Evolutionary conservation across 805 yeast genomes (phyloP).

Genomic region (Jamesozyma hellenica): DNA sequence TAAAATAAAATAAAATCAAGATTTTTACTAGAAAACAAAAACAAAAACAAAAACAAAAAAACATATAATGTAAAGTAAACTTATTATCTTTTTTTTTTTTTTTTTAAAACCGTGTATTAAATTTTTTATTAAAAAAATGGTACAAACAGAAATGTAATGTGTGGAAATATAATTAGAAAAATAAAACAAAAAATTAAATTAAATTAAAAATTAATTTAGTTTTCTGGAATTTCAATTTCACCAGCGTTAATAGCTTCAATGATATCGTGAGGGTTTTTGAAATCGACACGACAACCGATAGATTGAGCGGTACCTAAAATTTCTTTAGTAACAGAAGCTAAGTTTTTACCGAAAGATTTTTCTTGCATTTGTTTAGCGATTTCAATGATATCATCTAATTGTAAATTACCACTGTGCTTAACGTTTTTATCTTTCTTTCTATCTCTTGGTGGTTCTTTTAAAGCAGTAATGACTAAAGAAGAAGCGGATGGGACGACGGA

Average conservation of each 20-base stretch:
- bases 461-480: constrained; percentile 95
- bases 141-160: constrained; percentile 15
- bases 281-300: constrained; percentile 98
- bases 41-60: no score
- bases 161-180: no score
- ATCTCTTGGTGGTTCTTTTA: constrained; percentile 99
- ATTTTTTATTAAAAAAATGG: constrained; percentile 9
- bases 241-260: constrained; percentile 98
- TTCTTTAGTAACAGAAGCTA: constrained; percentile 96
- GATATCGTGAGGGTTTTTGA: constrained; percentile 98
- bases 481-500: constrained; percentile 99
- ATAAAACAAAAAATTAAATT: constrained; percentile 5
- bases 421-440: constrained; percentile 99
- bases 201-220: constrained; percentile 17
- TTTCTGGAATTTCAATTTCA: constrained; percentile 65
- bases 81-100: neutral
- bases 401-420: constrained; percentile 98
- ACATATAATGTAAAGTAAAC: neutral
- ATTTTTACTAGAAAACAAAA: no score
- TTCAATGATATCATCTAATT: constrained; percentile 91
- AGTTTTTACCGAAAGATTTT: constrained; percentile 95
- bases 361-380: constrained; percentile 96
- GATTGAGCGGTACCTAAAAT: constrained; percentile 99
- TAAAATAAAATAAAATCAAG: neutral
- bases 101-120: constrained; percentile 1